Percentiles rank a stretch among this genome's conserved stretches.
These are phyloP conservation scores for Entophlyctis helioformis DNA, from an alignment of 192 early-diverging fungal species.

Conservation along the genomic window DNA sequence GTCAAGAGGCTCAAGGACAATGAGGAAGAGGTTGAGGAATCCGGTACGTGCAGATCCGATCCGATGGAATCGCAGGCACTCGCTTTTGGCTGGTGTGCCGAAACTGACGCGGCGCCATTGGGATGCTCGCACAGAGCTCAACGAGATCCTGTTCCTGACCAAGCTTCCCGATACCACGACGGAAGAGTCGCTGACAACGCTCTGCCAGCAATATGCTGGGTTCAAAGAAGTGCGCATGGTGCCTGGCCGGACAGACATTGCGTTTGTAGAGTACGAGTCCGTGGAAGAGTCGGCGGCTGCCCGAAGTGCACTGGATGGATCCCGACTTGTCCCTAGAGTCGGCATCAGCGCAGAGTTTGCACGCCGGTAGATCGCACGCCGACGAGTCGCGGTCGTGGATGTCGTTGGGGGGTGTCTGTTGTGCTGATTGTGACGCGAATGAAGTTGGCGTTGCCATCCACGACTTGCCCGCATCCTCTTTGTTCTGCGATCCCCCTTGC, in stretches of 20 bases:
- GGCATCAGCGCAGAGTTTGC: too few relatives aligned
- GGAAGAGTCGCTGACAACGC: constrained; percentile 30
- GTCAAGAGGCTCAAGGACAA: constrained; percentile 13
- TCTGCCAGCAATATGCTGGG: constrained; percentile 52
- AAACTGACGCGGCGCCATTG: too few relatives aligned
- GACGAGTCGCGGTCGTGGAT: too few relatives aligned
- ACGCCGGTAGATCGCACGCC: too few relatives aligned
- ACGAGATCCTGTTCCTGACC: constrained; percentile 31
- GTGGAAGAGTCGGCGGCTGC: constrained; percentile 40
- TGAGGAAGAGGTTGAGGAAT: constrained; percentile 14
- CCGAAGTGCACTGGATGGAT: constrained; percentile 43
- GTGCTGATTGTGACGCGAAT: too few relatives aligned
- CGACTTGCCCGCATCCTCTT: too few relatives aligned
- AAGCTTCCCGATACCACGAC: constrained; percentile 28
- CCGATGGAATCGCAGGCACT: too few relatives aligned
- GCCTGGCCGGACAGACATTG: constrained; percentile 48
- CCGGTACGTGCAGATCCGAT: constrained; percentile 3
- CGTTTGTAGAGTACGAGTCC: constrained; percentile 55
- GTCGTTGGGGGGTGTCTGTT: too few relatives aligned
- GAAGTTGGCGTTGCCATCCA: too few relatives aligned
- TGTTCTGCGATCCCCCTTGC: too few relatives aligned
- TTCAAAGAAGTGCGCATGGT: constrained; percentile 58
- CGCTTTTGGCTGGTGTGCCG: too few relatives aligned
- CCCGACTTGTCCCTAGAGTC: constrained; percentile 35
- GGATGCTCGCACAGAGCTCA: too few relatives aligned